Evolutionary conservation across 1,139 yeast species (phyloP), one percentile per base, ranked within the genome.

Genomic region (Kurtzmaniella natalensis): DNA sequence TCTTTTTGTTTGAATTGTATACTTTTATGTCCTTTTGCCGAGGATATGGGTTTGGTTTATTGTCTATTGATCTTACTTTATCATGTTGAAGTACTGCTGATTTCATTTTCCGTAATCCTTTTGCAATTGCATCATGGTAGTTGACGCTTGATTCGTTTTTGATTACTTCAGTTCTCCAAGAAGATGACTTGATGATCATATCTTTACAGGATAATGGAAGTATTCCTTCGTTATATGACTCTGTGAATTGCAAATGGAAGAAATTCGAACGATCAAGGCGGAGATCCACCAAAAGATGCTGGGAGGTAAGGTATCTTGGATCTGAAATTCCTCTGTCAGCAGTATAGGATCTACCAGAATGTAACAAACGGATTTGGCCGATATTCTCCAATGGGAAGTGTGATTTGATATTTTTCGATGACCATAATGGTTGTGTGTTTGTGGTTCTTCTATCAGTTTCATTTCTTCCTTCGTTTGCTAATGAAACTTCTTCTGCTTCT

Each of bases 311-410:
- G 19, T 32, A 35, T 16, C 33, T 18, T 3, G 37, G 32, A 20
- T 35, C 37, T 16, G 37, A 31, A 3, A 34, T 31, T n/a, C 34
- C 35, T 25, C 32, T 25, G n/a, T 35, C 40, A 4, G 36, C 26
- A 4, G 39, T 38, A 14, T 34, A 39, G 6, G 34, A 26, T 11
- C 35, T 22, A 7, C 37, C 37, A 6, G 31, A 26, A 25, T 32
- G 36, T n/a, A 35, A 29, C 13, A 35, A 20, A 9, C 35, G 28
- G 5, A 35, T 28, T 10, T 35, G 32, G 7, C 26, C 35, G n/a
- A 35, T 35, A 14, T 14, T 18, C 28, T 36, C 11, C 14, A 31
- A 17, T 4, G 18, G 20, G 11, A 26, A 17, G 4, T 4, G 9
- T 5, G 26, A 10, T 5, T 11, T 7, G 8, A 23, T 11, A n/a